Base-by-base conservation (phyloP, 352 stramenopile genomes). In the Phytophthora crassamura region DNA sequence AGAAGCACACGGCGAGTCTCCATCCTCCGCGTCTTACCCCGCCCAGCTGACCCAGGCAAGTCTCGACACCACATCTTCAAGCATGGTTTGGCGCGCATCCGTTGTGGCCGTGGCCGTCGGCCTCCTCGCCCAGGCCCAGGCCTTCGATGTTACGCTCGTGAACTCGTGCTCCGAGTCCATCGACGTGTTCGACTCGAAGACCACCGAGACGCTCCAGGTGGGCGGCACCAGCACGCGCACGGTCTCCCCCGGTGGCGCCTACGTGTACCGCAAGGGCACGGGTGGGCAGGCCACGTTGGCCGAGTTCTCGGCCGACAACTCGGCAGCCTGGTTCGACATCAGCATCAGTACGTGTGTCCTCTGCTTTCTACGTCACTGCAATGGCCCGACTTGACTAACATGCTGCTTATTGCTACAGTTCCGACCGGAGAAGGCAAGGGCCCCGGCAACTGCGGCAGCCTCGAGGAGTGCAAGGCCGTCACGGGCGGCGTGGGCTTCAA, bases 401-500 rank as follows among this genome's bases (percentile, higher is more conserved):
- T n/a, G n/a, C n/a, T n/a, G n/a, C n/a, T n/a, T n/a, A n/a, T n/a
- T n/a, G n/a, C n/a, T n/a, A n/a, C n/a, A n/a, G n/a, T 93, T 71
- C 84, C 84, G 9, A 90, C 84, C 5, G 74, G 82, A 3, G 62
- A 75, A 3, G 68, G 40, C 10, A 11, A 65, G 34, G 56, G 61
- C 42, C 82, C 84, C 1, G 77, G 80, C 16, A 71, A 81, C 46
- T 93, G 84, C 54, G 18, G 20, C 16, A 87, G 69, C 36, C 69
- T 91, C 18, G 69, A 70, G 2, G 69, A 71, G 10, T 91, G 82
- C 54, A 90, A 89, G 70, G 53, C 28, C 1, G 41, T 71, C 49
- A 92, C 81, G 15, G 84, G 84, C 40, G 80, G 75, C 28, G 66
- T 82, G 15, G 80, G 82, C 40, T 93, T 84, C 68, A 91, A 91